Evolutionary conservation across 1,284 basidiomycete genomes (phyloP), one percentile per base, ranked within the genome.

Genomic region (Puccinia triticina): DNA sequence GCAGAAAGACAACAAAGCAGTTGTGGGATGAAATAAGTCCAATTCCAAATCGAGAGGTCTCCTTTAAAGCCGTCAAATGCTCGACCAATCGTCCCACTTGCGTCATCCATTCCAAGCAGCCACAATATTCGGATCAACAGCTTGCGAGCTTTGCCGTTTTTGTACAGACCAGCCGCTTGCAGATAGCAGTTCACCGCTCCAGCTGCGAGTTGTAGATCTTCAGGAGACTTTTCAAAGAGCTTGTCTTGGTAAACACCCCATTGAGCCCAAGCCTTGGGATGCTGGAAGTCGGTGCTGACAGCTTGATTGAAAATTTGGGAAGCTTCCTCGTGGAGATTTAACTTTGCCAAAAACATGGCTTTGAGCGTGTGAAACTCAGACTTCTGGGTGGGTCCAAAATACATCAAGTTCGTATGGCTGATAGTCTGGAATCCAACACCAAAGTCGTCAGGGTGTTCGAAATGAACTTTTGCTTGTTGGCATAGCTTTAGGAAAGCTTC

Each of bases 301-400:
- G 96, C 96, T 87, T 94, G 93, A 16, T 93, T 93, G 87, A 99
- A 99, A 37, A 96, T 94, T 79, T 91, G 89, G 85, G 94, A 96
- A 50, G 97, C 96, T 32, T 99, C 96, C 21, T 98, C 95, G 84
- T 92, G 91, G 69, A 95, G 91, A 29, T 91, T 92, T 72, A 95
- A 91, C 83, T 93, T 92, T 71, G 95, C 94, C 85, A 98, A 93
- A 89, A 99, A 99, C 94, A 99, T 98, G 75, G 95, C 97, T 88
- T 99, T 99, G 87, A 99, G 89, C n/a, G 96, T 99, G 87, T 95
- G 95, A 89, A 99, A 99, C 87, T 99, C 97, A 46, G 97, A 95
- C 88, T 99, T 99, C 87, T 99, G 97, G 5, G 92, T 89, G 11
- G 90, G 91, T 21, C 95, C 94, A 89, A 99, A 99, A 90, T 98